A percentile compares a stretch with the other conserved stretches of the same genome.
Evolutionary conservation across 768 basidiomycete species (phyloP).

Genomic region (Pleurotus platypus): DNA sequence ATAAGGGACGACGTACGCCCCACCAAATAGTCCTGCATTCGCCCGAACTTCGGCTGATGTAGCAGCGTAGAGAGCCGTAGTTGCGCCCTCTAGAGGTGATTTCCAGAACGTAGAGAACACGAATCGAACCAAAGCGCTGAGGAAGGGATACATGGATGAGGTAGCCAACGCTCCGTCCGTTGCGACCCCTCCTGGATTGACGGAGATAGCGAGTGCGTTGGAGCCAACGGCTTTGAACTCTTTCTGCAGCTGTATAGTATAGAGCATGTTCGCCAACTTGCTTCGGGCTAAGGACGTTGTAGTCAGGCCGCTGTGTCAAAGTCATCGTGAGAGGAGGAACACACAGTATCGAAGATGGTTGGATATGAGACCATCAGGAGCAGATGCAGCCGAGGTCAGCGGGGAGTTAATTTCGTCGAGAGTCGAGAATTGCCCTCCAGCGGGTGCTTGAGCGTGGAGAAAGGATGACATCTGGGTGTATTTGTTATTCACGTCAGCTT

Average conservation of each 20-base stretch:
- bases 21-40: background rate
- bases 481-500: background rate
- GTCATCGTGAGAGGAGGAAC: too few species aligned
- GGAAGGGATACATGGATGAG: background rate
- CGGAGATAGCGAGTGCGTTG: background rate
- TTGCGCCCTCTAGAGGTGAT: slow-evolving; percentile 3
- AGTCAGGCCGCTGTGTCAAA: background rate
- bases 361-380: slow-evolving; percentile 6
- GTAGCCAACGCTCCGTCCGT: background rate
- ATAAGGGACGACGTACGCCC: background rate
- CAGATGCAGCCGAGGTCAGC: slow-evolving; percentile 7
- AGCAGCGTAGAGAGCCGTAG: slow-evolving; percentile 2
- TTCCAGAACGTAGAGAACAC: background rate
- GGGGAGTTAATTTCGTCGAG: slow-evolving; percentile 19
- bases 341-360: slow-evolving; percentile 14
- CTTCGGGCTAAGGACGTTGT: slow-evolving; percentile 24
- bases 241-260: slow-evolving; percentile 36
- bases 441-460: slow-evolving; percentile 8
- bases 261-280: slow-evolving; percentile 38
- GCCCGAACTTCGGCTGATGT: background rate
- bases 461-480: slow-evolving; percentile 13
- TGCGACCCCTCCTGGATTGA: slow-evolving; percentile 5
- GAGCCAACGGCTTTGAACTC: slow-evolving; percentile 24
- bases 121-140: background rate
- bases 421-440: slow-evolving; percentile 14